Base-by-base conservation (phyloP, 331 rosid genomes). In the Spiraea crenata region DNA sequence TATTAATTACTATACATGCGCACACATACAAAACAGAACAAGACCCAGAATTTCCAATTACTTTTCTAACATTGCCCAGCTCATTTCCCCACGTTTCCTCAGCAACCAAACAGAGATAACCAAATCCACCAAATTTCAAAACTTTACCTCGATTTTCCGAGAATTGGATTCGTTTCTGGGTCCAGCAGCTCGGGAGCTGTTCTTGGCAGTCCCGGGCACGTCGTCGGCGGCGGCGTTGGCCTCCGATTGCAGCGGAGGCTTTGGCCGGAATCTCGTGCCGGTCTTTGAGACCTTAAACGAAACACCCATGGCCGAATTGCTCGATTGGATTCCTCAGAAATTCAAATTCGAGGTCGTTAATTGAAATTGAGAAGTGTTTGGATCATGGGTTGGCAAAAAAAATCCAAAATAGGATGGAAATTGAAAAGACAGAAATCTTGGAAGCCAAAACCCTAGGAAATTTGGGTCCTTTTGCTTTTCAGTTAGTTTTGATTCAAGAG, bases 201-300 rank as follows among this genome's bases (percentile, higher is more conserved):
- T 80, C 59, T 70, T 81, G 62, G 88, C 80, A 58, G 83, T 79
- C 25, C 76, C 77, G 10, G 80, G 64, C 19, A 31, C 85, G 35
- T 72, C 85, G 52, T 78, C 84, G 2, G 16, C 76, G 35, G 59
- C 61, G 39, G 66, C 78, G 74, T 67, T 56, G 82, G 79, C 39
- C 48, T 72, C 82, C n/a, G 88, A 45, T 13, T 80, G 85, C 51
- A 65, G 82, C 69, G 70, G 73, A 41, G 86, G 82, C 63, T 86
- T 89, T 56, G 92, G 81, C 61, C 84, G 92, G 82, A 78, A 93
- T 85, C 95, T 82, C 14, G 79, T 77, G 72, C 99, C 99, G 50
- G 77, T 87, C 65, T 79, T 88, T 35, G 99, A 90, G 63, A 93
- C 88, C 84, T 89, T 93, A 81, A 93, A 93, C 64, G 99, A 90